A percentile compares a stretch with the other conserved stretches of the same genome.
Evolutionary conservation across 768 basidiomycete genomes (phyloP).

Genomic region (Rubroboletus satanas): DNA sequence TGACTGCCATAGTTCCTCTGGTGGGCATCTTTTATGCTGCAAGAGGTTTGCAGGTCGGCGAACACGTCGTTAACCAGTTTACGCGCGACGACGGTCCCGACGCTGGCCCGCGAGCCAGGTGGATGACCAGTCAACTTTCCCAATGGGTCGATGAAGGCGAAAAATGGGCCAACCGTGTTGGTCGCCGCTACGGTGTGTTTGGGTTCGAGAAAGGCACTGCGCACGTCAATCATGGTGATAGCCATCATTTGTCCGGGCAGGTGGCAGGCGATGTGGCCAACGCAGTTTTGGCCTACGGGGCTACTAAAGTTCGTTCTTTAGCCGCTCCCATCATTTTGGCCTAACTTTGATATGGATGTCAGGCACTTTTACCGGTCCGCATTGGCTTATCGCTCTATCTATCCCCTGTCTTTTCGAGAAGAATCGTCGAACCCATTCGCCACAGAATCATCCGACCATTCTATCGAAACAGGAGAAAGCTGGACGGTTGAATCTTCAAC

Average conservation of each 20-base stretch:
- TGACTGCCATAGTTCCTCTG: constrained; percentile 77
- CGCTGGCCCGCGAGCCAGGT: constrained; percentile 26
- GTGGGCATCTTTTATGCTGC: constrained; percentile 71
- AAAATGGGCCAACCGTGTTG: constrained; percentile 64
- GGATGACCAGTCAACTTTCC: constrained; percentile 42
- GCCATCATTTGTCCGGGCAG: constrained; percentile 28
- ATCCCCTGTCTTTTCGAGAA: constrained; percentile 67
- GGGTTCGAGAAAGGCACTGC: constrained; percentile 58
- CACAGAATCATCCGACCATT: constrained; percentile 23
- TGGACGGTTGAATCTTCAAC: background rate
- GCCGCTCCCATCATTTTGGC: background rate
- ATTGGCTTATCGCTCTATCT: constrained; percentile 70
- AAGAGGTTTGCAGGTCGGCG: constrained; percentile 64
- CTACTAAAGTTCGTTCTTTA: constrained; percentile 58
- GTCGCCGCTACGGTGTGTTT: constrained; percentile 74
- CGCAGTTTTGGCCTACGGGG: constrained; percentile 75
- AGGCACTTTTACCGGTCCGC: constrained; percentile 74
- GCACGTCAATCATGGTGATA: constrained; percentile 2
- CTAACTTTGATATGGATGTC: background rate
- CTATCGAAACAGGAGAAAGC: background rate
- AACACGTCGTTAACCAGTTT: constrained; percentile 50
- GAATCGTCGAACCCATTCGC: constrained; percentile 60
- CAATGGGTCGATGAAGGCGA: constrained; percentile 79
- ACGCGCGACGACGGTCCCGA: constrained; percentile 12
- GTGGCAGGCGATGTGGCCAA: constrained; percentile 79